Percentiles rank a stretch among this genome's conserved stretches.
Evolutionary conservation across 2,329 filamentous ascomycete genomes (phyloP).

Genomic region (Alternaria novae-zelandiae): DNA sequence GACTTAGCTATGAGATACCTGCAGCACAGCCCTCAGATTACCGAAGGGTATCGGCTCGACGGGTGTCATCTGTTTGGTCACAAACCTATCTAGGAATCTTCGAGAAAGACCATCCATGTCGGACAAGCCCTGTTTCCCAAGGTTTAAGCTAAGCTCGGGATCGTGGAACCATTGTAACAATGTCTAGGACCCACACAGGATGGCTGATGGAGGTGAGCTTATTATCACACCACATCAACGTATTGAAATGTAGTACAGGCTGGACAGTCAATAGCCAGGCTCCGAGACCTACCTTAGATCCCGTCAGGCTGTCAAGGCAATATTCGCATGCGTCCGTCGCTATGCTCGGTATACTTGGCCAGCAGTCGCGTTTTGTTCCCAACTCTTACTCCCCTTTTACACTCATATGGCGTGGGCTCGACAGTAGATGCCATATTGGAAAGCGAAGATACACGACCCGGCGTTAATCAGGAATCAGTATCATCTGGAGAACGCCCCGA

Average conservation of each 20-base stretch:
- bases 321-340: neutral
- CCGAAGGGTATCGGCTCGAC: neutral
- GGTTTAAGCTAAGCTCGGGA: neutral
- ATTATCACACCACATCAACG: neutral
- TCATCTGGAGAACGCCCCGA: neutral
- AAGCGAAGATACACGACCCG: neutral
- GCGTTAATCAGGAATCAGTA: neutral
- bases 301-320: neutral
- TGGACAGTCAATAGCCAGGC: neutral
- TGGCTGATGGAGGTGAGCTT: conserved; percentile 1
- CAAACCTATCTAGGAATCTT: neutral
- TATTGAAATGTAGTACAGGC: neutral
- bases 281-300: neutral
- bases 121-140: no score
- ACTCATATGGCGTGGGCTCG: neutral
- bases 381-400: neutral
- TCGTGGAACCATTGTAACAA: neutral
- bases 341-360: neutral
- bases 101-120: neutral
- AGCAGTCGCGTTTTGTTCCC: neutral
- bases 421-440: neutral
- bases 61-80: neutral
- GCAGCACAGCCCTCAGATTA: neutral
- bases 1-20: neutral
- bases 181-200: neutral